Percentiles rank a stretch among this genome's conserved stretches.
Evolutionary conservation across 139 green algal genomes (phyloP).

Genomic region (Protoeuglena noctilucae): DNA sequence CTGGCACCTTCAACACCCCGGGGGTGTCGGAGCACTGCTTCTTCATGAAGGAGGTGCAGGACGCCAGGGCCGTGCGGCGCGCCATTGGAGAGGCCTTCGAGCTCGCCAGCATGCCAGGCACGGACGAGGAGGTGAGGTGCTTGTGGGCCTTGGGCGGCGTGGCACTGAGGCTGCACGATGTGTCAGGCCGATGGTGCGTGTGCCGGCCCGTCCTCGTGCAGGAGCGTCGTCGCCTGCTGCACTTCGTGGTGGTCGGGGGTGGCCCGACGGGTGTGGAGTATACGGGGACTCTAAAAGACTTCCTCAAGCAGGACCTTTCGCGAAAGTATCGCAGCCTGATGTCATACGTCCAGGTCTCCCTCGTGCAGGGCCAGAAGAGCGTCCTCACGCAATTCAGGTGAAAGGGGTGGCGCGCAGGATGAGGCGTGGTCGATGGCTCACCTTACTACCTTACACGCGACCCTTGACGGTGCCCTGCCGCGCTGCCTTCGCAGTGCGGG

Average conservation of each 20-base stretch:
- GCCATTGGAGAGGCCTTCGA: too few relatives aligned
- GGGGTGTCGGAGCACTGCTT: constrained; percentile 55
- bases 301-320: constrained; percentile 35
- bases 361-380: constrained; percentile 31
- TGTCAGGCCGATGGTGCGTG: too few relatives aligned
- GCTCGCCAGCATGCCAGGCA: constrained; percentile 45
- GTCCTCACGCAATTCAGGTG: constrained; percentile 48
- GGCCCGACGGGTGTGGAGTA: constrained; percentile 68
- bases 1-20: constrained; percentile 54
- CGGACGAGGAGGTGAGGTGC: constrained; percentile 25
- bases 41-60: constrained; percentile 60
- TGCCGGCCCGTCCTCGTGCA: too few relatives aligned
- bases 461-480: too few relatives aligned
- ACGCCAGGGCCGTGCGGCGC: too few relatives aligned
- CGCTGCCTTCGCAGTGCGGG: too few relatives aligned
- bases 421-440: too few relatives aligned
- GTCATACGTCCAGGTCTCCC: constrained; percentile 25
- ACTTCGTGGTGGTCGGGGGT: constrained; percentile 69
- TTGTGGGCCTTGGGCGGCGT: constrained; percentile 6
- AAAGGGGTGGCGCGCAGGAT: too few relatives aligned
- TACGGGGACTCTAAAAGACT: constrained; percentile 57
- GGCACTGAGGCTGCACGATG: too few relatives aligned
- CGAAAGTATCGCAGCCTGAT: constrained; percentile 44
- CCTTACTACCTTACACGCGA: too few relatives aligned
- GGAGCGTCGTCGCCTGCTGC: constrained; percentile 22